Percentiles rank a stretch among this genome's conserved stretches.
Conservation (phyloP, 2,329 filamentous ascomycete species). For the Clarireedia hainanense region DNA sequence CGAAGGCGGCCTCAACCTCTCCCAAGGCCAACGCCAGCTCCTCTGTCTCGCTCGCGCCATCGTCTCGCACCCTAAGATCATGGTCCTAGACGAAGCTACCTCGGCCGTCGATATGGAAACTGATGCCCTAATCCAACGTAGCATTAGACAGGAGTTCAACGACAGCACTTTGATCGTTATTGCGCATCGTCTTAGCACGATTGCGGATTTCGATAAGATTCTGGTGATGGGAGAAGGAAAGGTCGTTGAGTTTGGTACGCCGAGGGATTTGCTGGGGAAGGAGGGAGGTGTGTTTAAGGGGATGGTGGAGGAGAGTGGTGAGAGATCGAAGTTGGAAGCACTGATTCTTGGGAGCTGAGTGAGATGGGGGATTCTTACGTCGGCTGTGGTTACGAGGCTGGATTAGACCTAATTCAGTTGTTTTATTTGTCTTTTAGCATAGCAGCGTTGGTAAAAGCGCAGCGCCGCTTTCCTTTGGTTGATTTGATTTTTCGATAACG, state of each 20-base stretch:
- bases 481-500: no score
- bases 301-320: slow-evolving; percentile 57
- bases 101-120: slow-evolving; percentile 72
- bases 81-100: slow-evolving; percentile 76
- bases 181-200: slow-evolving; percentile 67
- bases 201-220: slow-evolving; percentile 69
- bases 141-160: slow-evolving; percentile 63
- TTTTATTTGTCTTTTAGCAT: no score
- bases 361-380: neutral
- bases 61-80: slow-evolving; percentile 63
- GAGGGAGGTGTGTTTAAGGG: slow-evolving; percentile 44
- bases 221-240: slow-evolving; percentile 61
- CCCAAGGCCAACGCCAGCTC: slow-evolving; percentile 69
- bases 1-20: slow-evolving; percentile 67
- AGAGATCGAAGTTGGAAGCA: slow-evolving; percentile 33
- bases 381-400: no score
- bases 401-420: no score
- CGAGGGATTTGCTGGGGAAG: slow-evolving; percentile 49
- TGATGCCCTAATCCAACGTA: slow-evolving; percentile 64
- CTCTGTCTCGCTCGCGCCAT: slow-evolving; percentile 68
- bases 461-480: no score
- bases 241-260: slow-evolving; percentile 60
- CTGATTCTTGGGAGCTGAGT: slow-evolving; percentile 12
- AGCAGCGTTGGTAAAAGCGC: no score
- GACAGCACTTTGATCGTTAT: slow-evolving; percentile 65